phyloP scores from a whole-genome alignment of 2,329 filamentous ascomycete genomes.

The Blumeria graminis region DNA sequence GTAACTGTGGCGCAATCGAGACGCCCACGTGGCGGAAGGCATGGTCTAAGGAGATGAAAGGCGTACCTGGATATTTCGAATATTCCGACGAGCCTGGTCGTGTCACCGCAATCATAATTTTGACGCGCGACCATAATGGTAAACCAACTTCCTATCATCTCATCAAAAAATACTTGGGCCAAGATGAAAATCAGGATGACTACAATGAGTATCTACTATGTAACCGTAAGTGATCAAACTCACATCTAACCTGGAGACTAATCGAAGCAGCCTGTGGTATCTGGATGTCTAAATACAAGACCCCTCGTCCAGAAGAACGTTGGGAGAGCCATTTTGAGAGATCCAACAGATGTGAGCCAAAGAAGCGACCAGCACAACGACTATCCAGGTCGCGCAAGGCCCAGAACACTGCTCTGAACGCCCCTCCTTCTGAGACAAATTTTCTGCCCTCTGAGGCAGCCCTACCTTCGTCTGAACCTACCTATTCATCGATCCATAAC shows the following conservation, averaged over 20 bases:
- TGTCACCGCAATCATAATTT: slow-evolving; percentile 48
- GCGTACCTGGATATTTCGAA: slow-evolving; percentile 43
- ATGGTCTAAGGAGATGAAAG: slow-evolving; percentile 53
- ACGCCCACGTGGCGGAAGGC: slow-evolving; percentile 93
- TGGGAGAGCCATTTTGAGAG: slow-evolving; percentile 31
- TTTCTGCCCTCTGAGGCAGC: slow-evolving; percentile 12
- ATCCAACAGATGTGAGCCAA: slow-evolving; percentile 23
- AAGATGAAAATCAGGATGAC: slow-evolving; percentile 34
- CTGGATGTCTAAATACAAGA: slow-evolving; percentile 75
- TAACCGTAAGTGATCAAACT: slow-evolving; percentile 40
- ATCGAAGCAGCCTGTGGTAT: slow-evolving; percentile 51
- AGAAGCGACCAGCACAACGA: slow-evolving; percentile 13
- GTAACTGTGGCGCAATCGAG: slow-evolving; percentile 83
- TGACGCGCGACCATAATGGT: slow-evolving; percentile 37
- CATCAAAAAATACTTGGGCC: slow-evolving; percentile 47
- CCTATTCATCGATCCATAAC: background rate
- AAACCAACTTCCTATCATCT: slow-evolving; percentile 44
- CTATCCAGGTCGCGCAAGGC: slow-evolving; percentile 14
- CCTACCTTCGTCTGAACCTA: background rate
- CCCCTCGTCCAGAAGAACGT: slow-evolving; percentile 57
- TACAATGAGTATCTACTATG: slow-evolving; percentile 61
- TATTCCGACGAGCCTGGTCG: slow-evolving; percentile 48
- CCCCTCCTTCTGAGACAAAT: slow-evolving; percentile 12
- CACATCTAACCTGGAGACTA: slow-evolving; percentile 1
- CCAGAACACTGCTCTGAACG: slow-evolving; percentile 1